Base-by-base conservation (phyloP, 805 yeast species). In the Cyberlindnera sargentensis region DNA sequence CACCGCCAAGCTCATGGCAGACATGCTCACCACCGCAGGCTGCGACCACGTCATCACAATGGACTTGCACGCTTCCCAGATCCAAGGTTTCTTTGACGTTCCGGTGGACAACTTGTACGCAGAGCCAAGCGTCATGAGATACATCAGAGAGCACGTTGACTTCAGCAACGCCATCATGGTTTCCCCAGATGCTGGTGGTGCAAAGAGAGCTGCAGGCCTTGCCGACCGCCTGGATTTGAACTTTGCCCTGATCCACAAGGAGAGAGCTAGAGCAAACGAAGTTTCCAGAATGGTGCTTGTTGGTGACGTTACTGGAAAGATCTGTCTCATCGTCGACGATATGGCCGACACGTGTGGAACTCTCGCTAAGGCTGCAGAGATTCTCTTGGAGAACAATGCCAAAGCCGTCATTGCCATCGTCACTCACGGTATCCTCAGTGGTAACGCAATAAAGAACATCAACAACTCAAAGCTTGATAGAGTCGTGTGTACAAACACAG, bases 291-390 rank as follows among this genome's bases (percentile, higher is more conserved):
- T 85, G 95, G 90, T 84, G 24, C 70, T 85, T 41, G 95, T 85
- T 40, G 95, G 95, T 58, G 93, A 85, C 66, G 95, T 85, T 32
- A 67, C 80, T 3, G 82, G 76, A 47, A 84, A 84, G 63, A 71
- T 79, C 40, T 85, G 93, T 67, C 70, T 85, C 43, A 76, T 85
- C 53, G 86, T 85, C 37, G 95, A 85, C 65, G 95, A 85, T 63
- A 85, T 85, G 89, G 93, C 93, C 37, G 95, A 85, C 61, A 85
- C 95, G 23, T 85, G 95, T 67, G 95, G 93, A 49, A 85, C 95
- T 20, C 67, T 85, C 50, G 85, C 82, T 42, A 85, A 84, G 64
- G 93, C 93, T 33, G 86, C 89, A 24, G 91, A 85, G 49, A 77
- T 82, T 10, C 67, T 85, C 43, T 60, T 84, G 46, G 80, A 76